A percentile compares a stretch with the other conserved stretches of the same genome.
Evolutionary conservation across 2,329 filamentous ascomycete species (phyloP).

Genomic region (Piedraia hortae): DNA sequence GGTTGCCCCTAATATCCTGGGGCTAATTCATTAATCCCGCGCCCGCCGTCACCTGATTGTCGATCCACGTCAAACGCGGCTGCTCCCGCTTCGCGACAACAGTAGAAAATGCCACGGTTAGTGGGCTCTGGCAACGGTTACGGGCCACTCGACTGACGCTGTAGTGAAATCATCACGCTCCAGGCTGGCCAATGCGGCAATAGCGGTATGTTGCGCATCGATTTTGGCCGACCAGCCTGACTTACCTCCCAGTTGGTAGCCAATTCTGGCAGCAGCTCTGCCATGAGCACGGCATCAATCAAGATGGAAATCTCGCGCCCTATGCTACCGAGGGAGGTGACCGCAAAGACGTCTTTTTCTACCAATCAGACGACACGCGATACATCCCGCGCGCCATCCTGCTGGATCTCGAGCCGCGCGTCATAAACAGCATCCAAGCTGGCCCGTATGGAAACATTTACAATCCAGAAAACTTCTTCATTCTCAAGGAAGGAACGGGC

Average conservation of each 20-base stretch:
- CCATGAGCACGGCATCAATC: conserved; percentile 90
- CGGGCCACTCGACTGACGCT: conserved; percentile 2
- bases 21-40: no score
- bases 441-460: conserved; percentile 96
- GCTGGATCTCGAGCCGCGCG: conserved; percentile 78
- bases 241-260: conserved; percentile 43
- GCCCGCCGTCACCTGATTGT: no score
- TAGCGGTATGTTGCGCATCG: conserved; percentile 46
- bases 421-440: conserved; percentile 76
- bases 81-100: no score
- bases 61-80: no score
- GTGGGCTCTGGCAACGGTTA: background rate
- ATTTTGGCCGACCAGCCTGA: background rate
- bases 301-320: conserved; percentile 88
- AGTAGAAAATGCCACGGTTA: conserved; percentile 5
- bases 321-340: conserved; percentile 95
- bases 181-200: conserved; percentile 99
- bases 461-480: conserved; percentile 97
- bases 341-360: conserved; percentile 97
- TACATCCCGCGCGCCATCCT: conserved; percentile 93
- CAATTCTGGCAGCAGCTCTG: conserved; percentile 99
- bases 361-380: conserved; percentile 90
- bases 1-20: no score
- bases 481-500: conserved; percentile 76
- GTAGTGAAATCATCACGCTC: conserved; percentile 93